Conservation (phyloP, 208 protist genomes). For the Sergeia podlipaevii region DNA sequence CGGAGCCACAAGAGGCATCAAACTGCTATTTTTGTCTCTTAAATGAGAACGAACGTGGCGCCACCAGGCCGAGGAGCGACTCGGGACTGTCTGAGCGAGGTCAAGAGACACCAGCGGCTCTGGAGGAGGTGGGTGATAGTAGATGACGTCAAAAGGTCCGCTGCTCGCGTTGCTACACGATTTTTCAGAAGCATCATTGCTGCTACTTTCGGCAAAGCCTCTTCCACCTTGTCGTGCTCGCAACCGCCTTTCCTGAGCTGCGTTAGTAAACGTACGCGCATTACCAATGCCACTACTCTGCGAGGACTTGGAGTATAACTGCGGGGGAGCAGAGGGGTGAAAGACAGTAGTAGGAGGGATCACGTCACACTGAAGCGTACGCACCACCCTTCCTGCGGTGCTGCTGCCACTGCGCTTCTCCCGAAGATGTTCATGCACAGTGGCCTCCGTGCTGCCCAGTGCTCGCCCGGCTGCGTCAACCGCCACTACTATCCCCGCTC, state of each 20-base stretch:
- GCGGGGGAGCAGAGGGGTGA: constrained; percentile 19
- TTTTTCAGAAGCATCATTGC: background rate
- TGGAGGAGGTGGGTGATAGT: constrained; percentile 33
- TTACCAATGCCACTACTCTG: background rate
- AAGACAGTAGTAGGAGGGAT: too few relatives aligned
- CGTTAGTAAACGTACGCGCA: constrained; percentile 7
- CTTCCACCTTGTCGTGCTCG: constrained; percentile 19
- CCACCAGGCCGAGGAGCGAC: background rate
- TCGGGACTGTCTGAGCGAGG: background rate
- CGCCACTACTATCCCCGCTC: constrained; percentile 40
- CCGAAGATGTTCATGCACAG: constrained; percentile 49
- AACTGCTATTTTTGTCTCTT: too few relatives aligned
- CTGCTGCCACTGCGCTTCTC: constrained; percentile 20
- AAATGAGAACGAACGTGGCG: too few relatives aligned
- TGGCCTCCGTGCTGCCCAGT: constrained; percentile 59
- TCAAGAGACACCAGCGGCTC: constrained; percentile 14
- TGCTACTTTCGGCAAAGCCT: constrained; percentile 13
- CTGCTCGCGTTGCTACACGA: background rate
- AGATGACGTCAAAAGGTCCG: constrained; percentile 37
- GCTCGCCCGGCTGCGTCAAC: constrained; percentile 31
- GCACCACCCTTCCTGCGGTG: constrained; percentile 7
- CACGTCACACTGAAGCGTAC: constrained; percentile 21
- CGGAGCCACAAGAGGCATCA: background rate
- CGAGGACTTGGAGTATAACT: background rate
- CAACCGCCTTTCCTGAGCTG: constrained; percentile 16